Evolutionary conservation across 768 basidiomycete genomes (phyloP), one percentile per base, ranked within the genome.

Genomic region (Leccinum rimulosum): DNA sequence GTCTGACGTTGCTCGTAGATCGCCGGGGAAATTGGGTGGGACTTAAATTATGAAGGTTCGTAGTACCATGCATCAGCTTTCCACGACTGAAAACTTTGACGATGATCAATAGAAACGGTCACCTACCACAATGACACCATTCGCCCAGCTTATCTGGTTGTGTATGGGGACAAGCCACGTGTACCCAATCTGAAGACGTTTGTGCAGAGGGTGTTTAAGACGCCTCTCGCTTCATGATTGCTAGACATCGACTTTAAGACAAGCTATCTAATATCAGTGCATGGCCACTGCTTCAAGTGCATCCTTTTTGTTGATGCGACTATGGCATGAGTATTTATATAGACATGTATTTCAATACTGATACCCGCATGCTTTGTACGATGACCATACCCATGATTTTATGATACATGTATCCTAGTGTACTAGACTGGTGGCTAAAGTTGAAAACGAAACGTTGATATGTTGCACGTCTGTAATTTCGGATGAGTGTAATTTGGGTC

Each of bases 51-150:
- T 59, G 84, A 84, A 69, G 72, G 72, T 70, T 51, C 27, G 71
- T 70, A 17, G 4, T 8, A 27, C 7, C 19, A 33, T 14, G 17
- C 19, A 5, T 30, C 25, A 9, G 3, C 7, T 53, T 50, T 52
- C 19, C 28, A 11, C 43, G 12, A 33, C 30, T 27, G 5, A 30
- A 12, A 45, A 6, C 0, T 45, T 47, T 30, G 52, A 36, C 52
- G 47, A 40, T 52, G 48, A 30, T 63, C n/a, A 8, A 47, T 53
- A 73, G 87, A 88, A 69, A 87, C 84, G 4, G 84, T 87, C 8
- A 84, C 86, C 14, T 88, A 88, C 63, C 66, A 75, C 48, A 86
- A 87, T 64, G 85, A 87, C 61, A 85, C 86, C 30, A 82, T 87
- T 63, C 81, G 85, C 8, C 87, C 87, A 17, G 84, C 84, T 0